A percentile compares a stretch with the other conserved stretches of the same genome.
phyloP scores from a whole-genome alignment of 257 asterid genomes.

The Parsonsia alboflavescens region DNA sequence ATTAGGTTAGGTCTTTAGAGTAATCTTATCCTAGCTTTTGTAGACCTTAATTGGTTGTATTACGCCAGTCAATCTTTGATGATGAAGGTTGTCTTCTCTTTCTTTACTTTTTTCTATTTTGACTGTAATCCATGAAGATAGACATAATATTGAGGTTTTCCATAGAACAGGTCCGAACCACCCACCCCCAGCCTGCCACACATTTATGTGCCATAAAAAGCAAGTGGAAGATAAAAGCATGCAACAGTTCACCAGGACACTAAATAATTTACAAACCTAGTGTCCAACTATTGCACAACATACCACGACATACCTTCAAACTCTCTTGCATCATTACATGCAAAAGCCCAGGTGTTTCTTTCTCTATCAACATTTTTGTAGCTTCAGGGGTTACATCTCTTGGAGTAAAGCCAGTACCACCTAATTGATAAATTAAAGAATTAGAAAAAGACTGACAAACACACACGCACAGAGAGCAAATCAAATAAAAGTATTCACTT shows the following conservation, averaged over 20 bases:
- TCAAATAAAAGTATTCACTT: neutral
- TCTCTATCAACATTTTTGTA: conserved; percentile 72
- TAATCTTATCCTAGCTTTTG: neutral
- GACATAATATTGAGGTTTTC: neutral
- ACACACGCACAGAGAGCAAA: neutral
- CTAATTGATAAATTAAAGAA: conserved; percentile 31
- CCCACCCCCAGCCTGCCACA: too few relatives aligned
- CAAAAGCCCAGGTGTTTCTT: conserved; percentile 89
- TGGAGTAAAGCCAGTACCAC: conserved; percentile 97
- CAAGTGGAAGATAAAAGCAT: neutral
- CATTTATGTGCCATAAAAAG: too few relatives aligned
- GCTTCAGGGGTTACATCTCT: conserved; percentile 99
- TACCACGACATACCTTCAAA: conserved; percentile 50
- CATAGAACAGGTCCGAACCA: too few relatives aligned
- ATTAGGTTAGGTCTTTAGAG: neutral
- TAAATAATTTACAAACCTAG: neutral
- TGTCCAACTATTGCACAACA: neutral
- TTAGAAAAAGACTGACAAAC: neutral
- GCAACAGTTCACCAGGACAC: neutral
- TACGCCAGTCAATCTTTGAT: neutral
- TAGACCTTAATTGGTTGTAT: neutral
- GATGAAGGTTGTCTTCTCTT: neutral
- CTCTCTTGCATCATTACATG: conserved; percentile 95
- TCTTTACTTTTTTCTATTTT: neutral
- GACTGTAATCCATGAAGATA: neutral